Evolutionary conservation across 2,329 filamentous ascomycete species (phyloP).

Genomic region (Fusarium pseudograminearum): DNA sequence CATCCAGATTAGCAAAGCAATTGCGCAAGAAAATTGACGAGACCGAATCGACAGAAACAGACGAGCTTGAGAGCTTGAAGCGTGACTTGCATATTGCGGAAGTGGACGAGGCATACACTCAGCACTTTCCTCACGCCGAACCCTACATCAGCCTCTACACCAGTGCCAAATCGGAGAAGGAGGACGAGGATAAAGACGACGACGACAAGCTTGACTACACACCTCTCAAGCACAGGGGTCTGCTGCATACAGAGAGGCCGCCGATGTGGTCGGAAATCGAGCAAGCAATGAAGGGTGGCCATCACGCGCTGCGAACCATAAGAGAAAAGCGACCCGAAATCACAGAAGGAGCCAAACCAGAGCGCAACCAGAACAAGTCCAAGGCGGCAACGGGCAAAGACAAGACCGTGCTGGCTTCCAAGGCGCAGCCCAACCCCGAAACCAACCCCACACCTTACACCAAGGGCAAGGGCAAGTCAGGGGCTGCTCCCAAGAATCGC

Average conservation of each 20-base stretch:
- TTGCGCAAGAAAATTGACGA: slow-evolving; percentile 68
- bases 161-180: slow-evolving; percentile 50
- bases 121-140: slow-evolving; percentile 77
- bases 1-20: slow-evolving; percentile 73
- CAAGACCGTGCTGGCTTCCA: slow-evolving; percentile 28
- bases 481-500: slow-evolving; percentile 51
- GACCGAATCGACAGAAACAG: slow-evolving; percentile 64
- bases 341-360: slow-evolving; percentile 22
- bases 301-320: slow-evolving; percentile 63
- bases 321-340: slow-evolving; percentile 62
- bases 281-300: slow-evolving; percentile 70
- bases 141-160: slow-evolving; percentile 76
- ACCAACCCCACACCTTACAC: slow-evolving; percentile 31
- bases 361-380: slow-evolving; percentile 31
- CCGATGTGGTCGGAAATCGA: slow-evolving; percentile 78
- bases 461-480: slow-evolving; percentile 41
- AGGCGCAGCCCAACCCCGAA: slow-evolving; percentile 39
- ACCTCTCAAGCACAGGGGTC: slow-evolving; percentile 57
- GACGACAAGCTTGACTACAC: slow-evolving; percentile 45
- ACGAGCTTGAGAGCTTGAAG: slow-evolving; percentile 65
- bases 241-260: slow-evolving; percentile 61
- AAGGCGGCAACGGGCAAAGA: slow-evolving; percentile 36
- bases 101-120: slow-evolving; percentile 81
- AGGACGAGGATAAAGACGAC: slow-evolving; percentile 52
- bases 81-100: slow-evolving; percentile 74